Base-by-base conservation (phyloP, 1,284 basidiomycete genomes). In the Ceratobasidium sp. region DNA sequence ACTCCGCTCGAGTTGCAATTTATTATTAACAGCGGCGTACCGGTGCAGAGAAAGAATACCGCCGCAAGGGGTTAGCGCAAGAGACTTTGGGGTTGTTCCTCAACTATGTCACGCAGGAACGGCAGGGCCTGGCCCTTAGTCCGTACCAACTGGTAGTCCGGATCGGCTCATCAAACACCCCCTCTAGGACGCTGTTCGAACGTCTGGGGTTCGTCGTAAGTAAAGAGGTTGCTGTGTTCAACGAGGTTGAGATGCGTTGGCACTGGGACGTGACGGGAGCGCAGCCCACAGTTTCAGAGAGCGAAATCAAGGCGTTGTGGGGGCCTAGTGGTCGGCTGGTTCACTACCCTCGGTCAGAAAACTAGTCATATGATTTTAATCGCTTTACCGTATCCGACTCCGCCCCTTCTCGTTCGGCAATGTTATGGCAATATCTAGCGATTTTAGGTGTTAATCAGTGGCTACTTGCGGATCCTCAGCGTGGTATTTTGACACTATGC, bases 181-280 rank as follows among this genome's bases (percentile, higher is more conserved):
- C 88, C 0, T 91, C 89, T 52, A 86, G 93, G 41, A 81, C 82
- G 2, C 85, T 96, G 1, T 95, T 95, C 82, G 85, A 88, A 81
- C 89, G 88, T 78, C 87, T 96, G 0, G 93, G 93, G 0, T 95
- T 96, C 80, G 82, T 82, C 35, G 84, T 91, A 41, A 90, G 89
- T 46, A 92, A 92, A 82, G 83, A 86, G 18, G 91, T 94, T 20
- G 87, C 89, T 69, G 91, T 95, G 18, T 96, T 94, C 81, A 85
- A 88, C 44, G 93, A 96, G 83, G 87, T 93, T 1, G 93, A 95
- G 85, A 88, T 95, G 89, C 87, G 87, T 4, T 86, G 78, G 68
- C 59, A 50, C 20, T 82, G 79, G 82, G 82, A 33, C 79, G 80
- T 69, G 60, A 5, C 10, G 20, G 69, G 69, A 18, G 20, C 57